phyloP scores from a whole-genome alignment of 306 rosid species.

The Pyrus pyrifolia region DNA sequence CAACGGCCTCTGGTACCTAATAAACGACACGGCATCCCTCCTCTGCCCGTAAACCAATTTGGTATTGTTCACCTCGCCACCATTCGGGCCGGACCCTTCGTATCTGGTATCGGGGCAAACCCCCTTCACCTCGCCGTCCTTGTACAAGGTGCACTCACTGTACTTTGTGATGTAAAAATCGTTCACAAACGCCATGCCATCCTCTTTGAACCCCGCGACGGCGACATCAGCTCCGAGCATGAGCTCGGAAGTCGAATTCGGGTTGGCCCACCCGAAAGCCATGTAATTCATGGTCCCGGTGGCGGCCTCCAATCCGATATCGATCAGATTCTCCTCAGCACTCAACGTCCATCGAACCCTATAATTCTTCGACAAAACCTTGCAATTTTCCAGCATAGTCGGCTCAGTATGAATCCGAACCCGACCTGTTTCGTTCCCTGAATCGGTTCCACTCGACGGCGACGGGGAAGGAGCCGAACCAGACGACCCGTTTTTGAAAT shows the following conservation, averaged over 20 bases:
- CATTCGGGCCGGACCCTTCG: conserved; percentile 31
- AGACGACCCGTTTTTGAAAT: conserved; percentile 6
- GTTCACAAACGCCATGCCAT: conserved; percentile 65
- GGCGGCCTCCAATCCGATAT: conserved; percentile 74
- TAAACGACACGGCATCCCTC: conserved; percentile 65
- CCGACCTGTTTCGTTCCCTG: neutral
- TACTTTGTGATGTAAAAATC: conserved; percentile 66
- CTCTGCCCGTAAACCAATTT: conserved; percentile 64
- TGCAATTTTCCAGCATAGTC: conserved; percentile 69
- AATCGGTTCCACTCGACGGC: conserved; percentile 11
- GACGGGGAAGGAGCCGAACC: conserved; percentile 37
- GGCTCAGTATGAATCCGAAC: conserved; percentile 35
- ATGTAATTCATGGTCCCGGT: conserved; percentile 59
- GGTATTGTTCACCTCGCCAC: conserved; percentile 47
- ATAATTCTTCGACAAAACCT: conserved; percentile 38
- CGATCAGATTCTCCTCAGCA: conserved; percentile 38
- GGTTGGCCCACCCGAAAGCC: conserved; percentile 90
- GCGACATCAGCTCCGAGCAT: conserved; percentile 85
- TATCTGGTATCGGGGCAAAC: conserved; percentile 80
- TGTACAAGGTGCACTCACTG: conserved; percentile 48
- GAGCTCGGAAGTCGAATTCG: conserved; percentile 35
- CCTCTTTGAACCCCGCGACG: conserved; percentile 63
- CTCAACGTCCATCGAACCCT: conserved; percentile 78
- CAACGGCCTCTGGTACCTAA: conserved; percentile 66
- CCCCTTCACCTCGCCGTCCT: conserved; percentile 49